These are phyloP conservation scores for Rhodotorula sphaerocarpa DNA, from an alignment of 768 basidiomycete species.

Conservation along the genomic window DNA sequence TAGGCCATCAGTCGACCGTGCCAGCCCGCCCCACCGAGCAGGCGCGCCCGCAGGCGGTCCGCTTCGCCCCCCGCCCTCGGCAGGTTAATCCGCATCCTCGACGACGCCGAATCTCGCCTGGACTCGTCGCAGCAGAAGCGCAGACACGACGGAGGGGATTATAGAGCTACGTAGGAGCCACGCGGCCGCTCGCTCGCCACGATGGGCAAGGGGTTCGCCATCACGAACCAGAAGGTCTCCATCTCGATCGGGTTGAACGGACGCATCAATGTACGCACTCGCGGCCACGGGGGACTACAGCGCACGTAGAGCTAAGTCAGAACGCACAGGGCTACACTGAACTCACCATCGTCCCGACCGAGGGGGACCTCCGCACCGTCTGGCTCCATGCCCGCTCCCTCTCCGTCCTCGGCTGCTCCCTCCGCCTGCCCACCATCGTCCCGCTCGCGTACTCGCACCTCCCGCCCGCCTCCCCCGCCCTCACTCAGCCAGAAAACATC, in stretches of 20 bases:
- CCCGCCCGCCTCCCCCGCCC: conserved; percentile 58
- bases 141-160: no score
- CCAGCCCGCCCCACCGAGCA: no score
- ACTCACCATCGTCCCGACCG: conserved; percentile 75
- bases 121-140: no score
- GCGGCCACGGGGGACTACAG: no score
- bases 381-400: conserved; percentile 76
- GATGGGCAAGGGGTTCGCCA: conserved; percentile 37
- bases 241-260: conserved; percentile 89
- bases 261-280: conserved; percentile 62
- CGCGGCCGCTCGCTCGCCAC: no score
- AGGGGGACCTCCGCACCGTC: conserved; percentile 67
- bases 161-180: no score
- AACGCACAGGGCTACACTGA: conserved; percentile 95
- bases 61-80: no score
- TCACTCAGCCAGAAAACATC: conserved; percentile 58
- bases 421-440: conserved; percentile 49
- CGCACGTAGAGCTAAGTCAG: no score
- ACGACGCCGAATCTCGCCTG: no score
- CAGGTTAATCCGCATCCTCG: no score
- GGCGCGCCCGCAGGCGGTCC: no score
- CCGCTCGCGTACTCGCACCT: conserved; percentile 67
- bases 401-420: conserved; percentile 16
- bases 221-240: conserved; percentile 73
- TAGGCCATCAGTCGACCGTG: no score